Percentiles rank a stretch among this genome's conserved stretches.
These are phyloP conservation scores for Rhizoclosmatium sp. DNA, from an alignment of 192 early-diverging fungal genomes.

Conservation along the genomic window DNA sequence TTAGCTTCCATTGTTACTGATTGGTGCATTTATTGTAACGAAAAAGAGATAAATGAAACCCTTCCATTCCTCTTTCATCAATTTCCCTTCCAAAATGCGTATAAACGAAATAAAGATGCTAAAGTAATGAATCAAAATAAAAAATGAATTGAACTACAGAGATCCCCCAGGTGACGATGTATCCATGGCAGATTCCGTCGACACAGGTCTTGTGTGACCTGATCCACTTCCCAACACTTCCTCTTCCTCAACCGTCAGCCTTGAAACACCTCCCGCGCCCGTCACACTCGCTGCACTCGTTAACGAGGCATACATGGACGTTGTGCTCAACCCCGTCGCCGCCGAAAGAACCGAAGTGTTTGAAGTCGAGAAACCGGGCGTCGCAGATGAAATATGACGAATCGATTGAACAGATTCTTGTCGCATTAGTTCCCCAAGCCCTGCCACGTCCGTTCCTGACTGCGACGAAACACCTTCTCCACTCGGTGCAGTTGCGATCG, in stretches of 20 bases:
- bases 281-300: not conserved
- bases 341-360: constrained; percentile 32
- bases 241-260: not conserved
- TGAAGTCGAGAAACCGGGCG: constrained; percentile 31
- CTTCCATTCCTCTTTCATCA: no score
- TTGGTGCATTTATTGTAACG: no score
- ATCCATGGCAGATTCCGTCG: not conserved
- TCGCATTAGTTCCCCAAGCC: constrained; percentile 15
- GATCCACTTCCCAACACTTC: not conserved
- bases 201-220: not conserved
- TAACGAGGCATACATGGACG: not conserved
- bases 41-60: no score
- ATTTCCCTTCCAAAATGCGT: no score
- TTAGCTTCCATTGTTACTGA: no score
- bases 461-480: not conserved
- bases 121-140: no score
- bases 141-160: no score
- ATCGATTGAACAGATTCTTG: constrained; percentile 17
- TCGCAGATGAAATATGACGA: constrained; percentile 35
- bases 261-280: not conserved
- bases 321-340: not conserved
- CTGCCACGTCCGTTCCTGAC: not conserved
- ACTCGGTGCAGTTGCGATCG: not conserved
- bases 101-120: no score
- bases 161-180: not conserved